Evolutionary conservation across 345 rosid species (phyloP), one percentile per base, ranked within the genome.

Genomic region (Hypericum androsaemum): DNA sequence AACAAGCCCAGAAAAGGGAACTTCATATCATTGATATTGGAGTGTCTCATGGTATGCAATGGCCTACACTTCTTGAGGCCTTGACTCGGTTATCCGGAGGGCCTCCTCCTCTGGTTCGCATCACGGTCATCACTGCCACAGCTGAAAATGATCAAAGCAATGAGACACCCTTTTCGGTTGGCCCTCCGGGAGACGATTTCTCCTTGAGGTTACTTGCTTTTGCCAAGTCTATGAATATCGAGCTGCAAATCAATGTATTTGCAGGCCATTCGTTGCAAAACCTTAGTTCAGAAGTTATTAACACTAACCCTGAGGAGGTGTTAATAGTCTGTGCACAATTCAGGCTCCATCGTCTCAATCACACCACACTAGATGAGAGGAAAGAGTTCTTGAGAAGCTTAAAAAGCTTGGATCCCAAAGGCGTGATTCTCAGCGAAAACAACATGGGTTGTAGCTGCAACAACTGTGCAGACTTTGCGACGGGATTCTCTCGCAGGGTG

Each of bases 21-120:
- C 75, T 87, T 40, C 98, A 90, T 66, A 72, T 90, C 61, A 77
- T 87, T 39, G 98, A 90, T 65, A 82, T 90, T 28, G 92, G 98
- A 8, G 89, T 87, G 46, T 90, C 98, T 53, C 96, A 90, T 54
- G 96, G 95, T 37, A 82, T 88, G 50, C 98, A 87, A 68, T 90
- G 96, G 96, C 98, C 96, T 6, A 90, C 86, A 6, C 81, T 90
- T 56, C 73, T 90, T 0, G 96, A 90, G 55, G 80, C 89, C 52
- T 64, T 90, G 53, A 69, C 71, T 46, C 67, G 79, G 64, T 76
- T 79, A 32, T 49, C 81, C 1, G 84, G 92, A 15, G 95, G 95
- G 37, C 89, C 87, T 50, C 90, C 97, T 10, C 79, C 77, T 52
- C 64, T 66, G 8, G 77, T 84, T 58, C 76, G 79, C 37, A 77